Evolutionary conservation across 305 asterid genomes (phyloP), one percentile per base, ranked within the genome.

Genomic region (Fraxinus sp.): DNA sequence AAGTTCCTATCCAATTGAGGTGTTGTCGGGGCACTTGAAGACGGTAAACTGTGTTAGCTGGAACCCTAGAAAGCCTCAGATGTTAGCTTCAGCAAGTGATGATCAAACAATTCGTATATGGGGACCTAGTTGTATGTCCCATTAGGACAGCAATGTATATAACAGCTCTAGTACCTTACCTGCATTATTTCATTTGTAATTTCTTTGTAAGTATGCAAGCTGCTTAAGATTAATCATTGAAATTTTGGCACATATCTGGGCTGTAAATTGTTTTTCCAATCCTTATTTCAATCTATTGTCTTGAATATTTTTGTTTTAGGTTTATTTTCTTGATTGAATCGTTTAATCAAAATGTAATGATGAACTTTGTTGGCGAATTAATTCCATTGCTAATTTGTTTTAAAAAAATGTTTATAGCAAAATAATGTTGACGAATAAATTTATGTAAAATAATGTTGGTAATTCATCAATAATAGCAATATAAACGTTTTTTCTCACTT

Each of bases 81-180:
- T 95, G 93, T 85, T 94, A 83, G 99, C 98, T 79, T 95, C 98
- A 9, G 98, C 98, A 35, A 94, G 99, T 52, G 99, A 94, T 79
- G 99, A 95, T 87, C 92, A 92, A 59, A 94, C 94, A 0, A 88
- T 95, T 68, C 97, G 99, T 72, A 89, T 95, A 86, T 95, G 99
- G 99, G 97, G 98, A 46, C 99, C 98, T 22, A 77, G 86, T 70
- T 7, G 79, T 77, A 66, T 24, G 32, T 1, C 30, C 73, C 32
- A 66, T 28, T 70, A 70, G 75, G 75, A 70, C 41, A 26, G 18
- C 18, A 70, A 70, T 70, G 75, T 70, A 70, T 70, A 70, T 70
- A 14, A 70, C 37, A 68, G 37, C 37, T 68, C 18, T 68, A 28
- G 18, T 68, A 68, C 37, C 3, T 10, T 68, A 68, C 74, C 18